Percentiles rank a stretch among this genome's conserved stretches.
Evolutionary conservation across 75 land plant genomes (phyloP).

Genomic region (Pinus albicaulis): DNA sequence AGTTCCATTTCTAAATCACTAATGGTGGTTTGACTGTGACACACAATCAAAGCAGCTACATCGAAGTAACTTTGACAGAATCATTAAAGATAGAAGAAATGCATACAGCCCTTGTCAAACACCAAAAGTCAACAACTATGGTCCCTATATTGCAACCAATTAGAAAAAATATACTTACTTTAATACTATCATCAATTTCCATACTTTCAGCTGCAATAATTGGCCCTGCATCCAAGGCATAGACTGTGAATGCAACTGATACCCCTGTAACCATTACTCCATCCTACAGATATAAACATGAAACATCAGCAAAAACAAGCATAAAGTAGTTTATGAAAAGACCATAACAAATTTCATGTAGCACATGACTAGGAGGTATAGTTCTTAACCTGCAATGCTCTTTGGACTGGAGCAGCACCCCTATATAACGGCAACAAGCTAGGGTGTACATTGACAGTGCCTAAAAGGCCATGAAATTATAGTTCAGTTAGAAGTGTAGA

Average conservation of each 20-base stretch:
- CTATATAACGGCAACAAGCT: slow-evolving; percentile 95
- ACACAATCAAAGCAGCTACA: neutral
- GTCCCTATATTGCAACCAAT: neutral
- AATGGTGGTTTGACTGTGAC: neutral
- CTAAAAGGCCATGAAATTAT: slow-evolving; percentile 26
- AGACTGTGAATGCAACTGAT: slow-evolving; percentile 82
- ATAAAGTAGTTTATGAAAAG: slow-evolving; percentile 1
- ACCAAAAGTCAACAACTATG: slow-evolving; percentile 2
- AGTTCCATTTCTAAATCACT: neutral
- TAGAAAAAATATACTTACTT: slow-evolving; percentile 41
- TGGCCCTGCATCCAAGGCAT: slow-evolving; percentile 97
- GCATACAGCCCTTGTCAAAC: neutral
- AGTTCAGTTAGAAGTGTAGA: neutral
- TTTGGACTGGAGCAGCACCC: slow-evolving; percentile 99
- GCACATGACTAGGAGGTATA: neutral
- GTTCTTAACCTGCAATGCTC: slow-evolving; percentile 84
- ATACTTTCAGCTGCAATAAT: slow-evolving; percentile 75
- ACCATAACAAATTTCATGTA: neutral
- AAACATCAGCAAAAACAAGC: neutral
- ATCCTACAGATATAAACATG: slow-evolving; percentile 45
- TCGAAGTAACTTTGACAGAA: neutral
- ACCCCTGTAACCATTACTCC: slow-evolving; percentile 95
- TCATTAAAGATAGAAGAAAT: neutral
- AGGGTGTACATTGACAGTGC: slow-evolving; percentile 98
- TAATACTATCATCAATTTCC: slow-evolving; percentile 68